These are phyloP conservation scores for Pterula multifida DNA, from an alignment of 1,284 basidiomycete species.

Conservation along the genomic window DNA sequence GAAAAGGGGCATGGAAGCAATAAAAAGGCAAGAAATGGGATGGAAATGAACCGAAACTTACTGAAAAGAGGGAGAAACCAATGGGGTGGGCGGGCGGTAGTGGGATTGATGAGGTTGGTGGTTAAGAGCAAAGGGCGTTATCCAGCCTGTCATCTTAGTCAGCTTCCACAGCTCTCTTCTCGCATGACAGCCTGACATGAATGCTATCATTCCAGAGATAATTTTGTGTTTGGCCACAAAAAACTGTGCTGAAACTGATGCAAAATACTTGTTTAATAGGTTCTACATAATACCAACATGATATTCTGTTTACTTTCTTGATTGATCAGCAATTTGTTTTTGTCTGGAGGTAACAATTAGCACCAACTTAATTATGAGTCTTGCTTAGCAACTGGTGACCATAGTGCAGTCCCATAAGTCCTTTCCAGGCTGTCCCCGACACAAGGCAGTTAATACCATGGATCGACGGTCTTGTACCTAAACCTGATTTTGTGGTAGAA, in stretches of 20 bases:
- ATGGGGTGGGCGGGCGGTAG: slow-evolving; percentile 28
- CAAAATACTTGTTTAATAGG: too few species aligned
- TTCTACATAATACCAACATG: too few species aligned
- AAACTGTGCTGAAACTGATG: too few species aligned
- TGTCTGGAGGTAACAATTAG: not conserved
- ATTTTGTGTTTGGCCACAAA: too few species aligned
- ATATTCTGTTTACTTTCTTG: not conserved
- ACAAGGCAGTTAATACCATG: too few species aligned
- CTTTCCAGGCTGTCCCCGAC: too few species aligned
- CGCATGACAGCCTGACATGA: not conserved
- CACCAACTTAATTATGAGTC: too few species aligned
- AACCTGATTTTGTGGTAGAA: too few species aligned
- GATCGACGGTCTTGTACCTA: too few species aligned
- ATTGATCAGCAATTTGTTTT: not conserved
- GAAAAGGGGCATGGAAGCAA: slow-evolving; percentile 12
- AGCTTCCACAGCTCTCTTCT: not conserved
- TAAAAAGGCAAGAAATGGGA: slow-evolving; percentile 10
- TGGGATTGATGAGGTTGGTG: not conserved
- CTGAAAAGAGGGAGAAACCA: slow-evolving; percentile 16
- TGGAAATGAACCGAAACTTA: slow-evolving; percentile 14
- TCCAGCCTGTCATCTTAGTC: not conserved
- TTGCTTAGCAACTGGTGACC: too few species aligned
- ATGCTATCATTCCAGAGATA: too few species aligned
- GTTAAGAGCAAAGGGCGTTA: not conserved
- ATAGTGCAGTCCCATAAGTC: too few species aligned